phyloP scores from a whole-genome alignment of 2,329 filamentous ascomycete genomes.

The Scedosporium boydii region DNA sequence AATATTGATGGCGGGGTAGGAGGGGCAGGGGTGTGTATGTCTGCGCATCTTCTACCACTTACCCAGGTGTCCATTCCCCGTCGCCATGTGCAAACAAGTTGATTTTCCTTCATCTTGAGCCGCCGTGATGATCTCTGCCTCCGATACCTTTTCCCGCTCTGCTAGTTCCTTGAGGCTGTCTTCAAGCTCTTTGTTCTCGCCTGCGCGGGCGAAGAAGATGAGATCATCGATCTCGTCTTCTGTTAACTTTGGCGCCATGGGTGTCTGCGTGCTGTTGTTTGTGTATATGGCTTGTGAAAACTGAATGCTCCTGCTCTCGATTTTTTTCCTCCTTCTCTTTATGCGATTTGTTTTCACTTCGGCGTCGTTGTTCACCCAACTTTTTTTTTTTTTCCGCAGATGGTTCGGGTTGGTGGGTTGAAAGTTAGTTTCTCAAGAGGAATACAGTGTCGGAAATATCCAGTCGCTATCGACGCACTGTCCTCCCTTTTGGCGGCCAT shows the following conservation, averaged over 20 bases:
- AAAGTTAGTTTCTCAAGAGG: not conserved
- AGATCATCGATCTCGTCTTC: constrained; percentile 86
- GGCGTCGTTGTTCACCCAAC: not conserved
- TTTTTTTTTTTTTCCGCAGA: constrained; percentile 1
- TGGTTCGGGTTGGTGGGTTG: not conserved
- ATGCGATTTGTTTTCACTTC: not conserved
- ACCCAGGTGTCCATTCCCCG: constrained; percentile 82
- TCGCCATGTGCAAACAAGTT: constrained; percentile 83
- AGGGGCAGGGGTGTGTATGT: not conserved
- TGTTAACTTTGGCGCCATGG: constrained; percentile 46
- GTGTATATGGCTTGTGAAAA: too few relatives aligned
- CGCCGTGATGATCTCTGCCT: constrained; percentile 56
- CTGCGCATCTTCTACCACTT: constrained; percentile 16
- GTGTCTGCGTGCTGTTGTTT: not conserved
- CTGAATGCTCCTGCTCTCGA: not conserved
- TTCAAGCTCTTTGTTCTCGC: constrained; percentile 63
- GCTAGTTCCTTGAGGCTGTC: constrained; percentile 49
- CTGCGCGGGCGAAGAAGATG: constrained; percentile 73
- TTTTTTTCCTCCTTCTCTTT: not conserved
- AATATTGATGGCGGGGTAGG: not conserved
- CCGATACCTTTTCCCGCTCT: constrained; percentile 47
- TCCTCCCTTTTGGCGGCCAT: not conserved
- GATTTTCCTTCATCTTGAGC: constrained; percentile 68
- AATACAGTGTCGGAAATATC: not conserved
- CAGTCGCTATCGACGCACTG: not conserved